Evolutionary conservation across 176 grass and related monocot species (phyloP), one percentile per base, ranked within the genome.

Genomic region (Sorghum bicolor): DNA sequence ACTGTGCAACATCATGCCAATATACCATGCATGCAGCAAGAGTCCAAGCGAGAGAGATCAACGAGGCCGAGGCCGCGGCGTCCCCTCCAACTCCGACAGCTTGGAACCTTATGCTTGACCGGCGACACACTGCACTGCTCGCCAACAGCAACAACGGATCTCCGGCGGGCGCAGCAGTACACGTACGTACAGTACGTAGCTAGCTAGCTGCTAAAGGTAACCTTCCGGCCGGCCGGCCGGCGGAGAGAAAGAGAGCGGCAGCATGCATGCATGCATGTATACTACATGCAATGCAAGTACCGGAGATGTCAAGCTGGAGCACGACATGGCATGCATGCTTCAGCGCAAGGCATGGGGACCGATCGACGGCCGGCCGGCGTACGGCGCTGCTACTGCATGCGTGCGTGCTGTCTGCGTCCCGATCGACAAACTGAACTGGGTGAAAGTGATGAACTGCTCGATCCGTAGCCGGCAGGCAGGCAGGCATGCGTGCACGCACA

Each of bases 101-200:
- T 87, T 81, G 85, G 84, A 86, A 64, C 14, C 76, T 17, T 17
- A 86, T 79, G 15, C 84, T 40, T 74, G 67, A 34, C 53, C 67
- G 12, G 29, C 12, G n/a, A 60, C 10, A 69, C 30, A 19, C 65
- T 38, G 31, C 32, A 67, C 64, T 67, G 62, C 28, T 9, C 65
- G 7, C 20, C 6, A 68, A 52, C 30, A 80, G 43, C 45, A n/a
- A 36, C 67, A n/a, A 36, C 67, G 1, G 8, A 38, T 12, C 22
- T 14, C 30, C 29, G 20, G 5, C 17, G 6, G 17, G 19, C 66
- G 5, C 0, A n/a, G 6, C 8, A 36, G 31, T 9, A 20, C 32
- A 17, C 31, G 15, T 8, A 66, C 43, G 44, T n/a, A n/a, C n/a
- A n/a, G n/a, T n/a, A 4, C 13, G 13, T 16, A 52, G 31, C 10